These are phyloP conservation scores for Pleurotus djamor DNA, from an alignment of 768 basidiomycete species.

Conservation along the genomic window DNA sequence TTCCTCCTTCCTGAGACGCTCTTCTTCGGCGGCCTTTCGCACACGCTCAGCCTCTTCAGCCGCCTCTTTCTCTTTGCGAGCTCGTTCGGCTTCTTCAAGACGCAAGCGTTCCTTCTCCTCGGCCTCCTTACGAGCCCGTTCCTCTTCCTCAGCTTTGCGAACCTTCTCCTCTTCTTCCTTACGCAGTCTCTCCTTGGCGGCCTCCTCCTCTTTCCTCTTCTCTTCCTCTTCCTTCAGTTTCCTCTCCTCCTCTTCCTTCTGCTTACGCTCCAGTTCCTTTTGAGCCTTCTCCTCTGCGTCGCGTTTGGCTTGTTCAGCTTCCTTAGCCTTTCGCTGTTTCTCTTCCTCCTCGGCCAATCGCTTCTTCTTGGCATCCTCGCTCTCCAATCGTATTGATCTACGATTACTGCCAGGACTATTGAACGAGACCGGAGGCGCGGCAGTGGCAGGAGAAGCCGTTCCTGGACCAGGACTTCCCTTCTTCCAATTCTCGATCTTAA, in stretches of 20 bases:
- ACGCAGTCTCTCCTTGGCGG: constrained; percentile 37
- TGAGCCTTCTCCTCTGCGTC: constrained; percentile 30
- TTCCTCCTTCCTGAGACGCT: constrained; percentile 50
- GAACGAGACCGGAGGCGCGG: constrained; percentile 20
- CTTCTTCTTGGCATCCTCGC: constrained; percentile 46
- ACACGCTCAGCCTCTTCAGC: constrained; percentile 22
- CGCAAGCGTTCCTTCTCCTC: constrained; percentile 33
- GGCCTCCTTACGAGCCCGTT: constrained; percentile 37
- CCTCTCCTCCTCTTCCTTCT: constrained; percentile 32
- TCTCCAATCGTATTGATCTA: constrained; percentile 61
- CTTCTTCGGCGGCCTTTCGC: constrained; percentile 22
- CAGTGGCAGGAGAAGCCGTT: constrained; percentile 27
- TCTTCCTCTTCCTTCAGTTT: constrained; percentile 34
- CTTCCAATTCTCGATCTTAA: constrained; percentile 55
- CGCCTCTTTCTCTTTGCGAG: constrained; percentile 30
- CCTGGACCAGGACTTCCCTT: constrained; percentile 42
- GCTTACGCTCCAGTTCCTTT: constrained; percentile 33
- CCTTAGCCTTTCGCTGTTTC: constrained; percentile 28
- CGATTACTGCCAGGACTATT: constrained; percentile 30
- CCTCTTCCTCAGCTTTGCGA: constrained; percentile 42
- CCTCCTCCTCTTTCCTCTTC: constrained; percentile 39
- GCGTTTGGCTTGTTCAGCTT: constrained; percentile 20
- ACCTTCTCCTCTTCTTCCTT: constrained; percentile 35
- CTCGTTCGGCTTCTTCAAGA: constrained; percentile 31
- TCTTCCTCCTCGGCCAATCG: constrained; percentile 43